Percentiles rank a stretch among this genome's conserved stretches.
Conservation (phyloP, 73 alveolate species). For the Tetrahymena elliotti region DNA sequence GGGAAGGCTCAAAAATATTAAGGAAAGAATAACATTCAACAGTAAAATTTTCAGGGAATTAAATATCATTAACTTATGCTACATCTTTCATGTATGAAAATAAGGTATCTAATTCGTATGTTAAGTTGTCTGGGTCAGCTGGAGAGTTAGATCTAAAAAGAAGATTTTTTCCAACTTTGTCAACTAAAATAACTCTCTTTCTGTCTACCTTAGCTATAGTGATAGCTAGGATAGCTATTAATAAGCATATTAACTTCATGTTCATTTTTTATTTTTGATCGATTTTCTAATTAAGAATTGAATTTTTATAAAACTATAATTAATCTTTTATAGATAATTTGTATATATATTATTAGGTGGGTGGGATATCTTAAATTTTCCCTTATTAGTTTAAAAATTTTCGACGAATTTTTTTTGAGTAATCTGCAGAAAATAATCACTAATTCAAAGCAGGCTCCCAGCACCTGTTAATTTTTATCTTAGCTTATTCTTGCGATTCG, state of each 20-base stretch:
- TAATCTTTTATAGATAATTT: background rate
- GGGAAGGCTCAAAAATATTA: background rate
- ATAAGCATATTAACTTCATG: background rate
- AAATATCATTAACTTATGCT: background rate
- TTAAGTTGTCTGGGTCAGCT: background rate
- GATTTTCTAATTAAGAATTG: background rate
- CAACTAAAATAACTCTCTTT: background rate
- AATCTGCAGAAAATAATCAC: too few species aligned
- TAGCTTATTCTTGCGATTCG: too few species aligned
- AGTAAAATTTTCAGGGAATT: background rate
- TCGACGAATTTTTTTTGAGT: too few species aligned
- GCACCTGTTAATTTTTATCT: too few species aligned
- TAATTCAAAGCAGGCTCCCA: too few species aligned
- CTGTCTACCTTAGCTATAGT: background rate
- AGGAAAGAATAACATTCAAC: background rate
- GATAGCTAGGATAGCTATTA: background rate
- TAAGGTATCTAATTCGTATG: background rate
- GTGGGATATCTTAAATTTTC: background rate
- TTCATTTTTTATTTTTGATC: background rate
- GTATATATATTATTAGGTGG: background rate
- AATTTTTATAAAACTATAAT: background rate
- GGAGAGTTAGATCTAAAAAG: background rate
- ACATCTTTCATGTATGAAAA: background rate
- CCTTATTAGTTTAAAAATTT: background rate
- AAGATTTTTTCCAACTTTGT: background rate